Percentiles rank a stretch among this genome's conserved stretches.
phyloP scores from a whole-genome alignment of 352 stramenopile genomes.

The Globisporangium nunn region DNA sequence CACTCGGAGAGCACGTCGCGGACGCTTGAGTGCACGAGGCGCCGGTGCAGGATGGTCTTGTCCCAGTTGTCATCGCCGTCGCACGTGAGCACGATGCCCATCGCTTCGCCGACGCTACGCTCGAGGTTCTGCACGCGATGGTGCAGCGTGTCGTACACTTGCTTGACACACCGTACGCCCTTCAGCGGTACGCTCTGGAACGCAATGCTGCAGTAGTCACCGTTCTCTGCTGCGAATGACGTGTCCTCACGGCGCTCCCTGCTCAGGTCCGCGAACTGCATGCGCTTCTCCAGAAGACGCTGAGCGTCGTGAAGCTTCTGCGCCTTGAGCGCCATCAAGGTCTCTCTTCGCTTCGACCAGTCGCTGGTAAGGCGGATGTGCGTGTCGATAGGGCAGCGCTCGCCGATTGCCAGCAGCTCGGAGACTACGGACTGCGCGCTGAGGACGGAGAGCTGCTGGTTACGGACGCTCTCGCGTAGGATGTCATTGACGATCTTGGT shows the following conservation, averaged over 20 bases:
- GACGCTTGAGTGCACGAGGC: constrained; percentile 12
- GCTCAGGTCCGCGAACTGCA: constrained; percentile 31
- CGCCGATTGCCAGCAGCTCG: constrained; percentile 23
- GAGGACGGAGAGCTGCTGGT: constrained; percentile 39
- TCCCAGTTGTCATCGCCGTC: constrained; percentile 15
- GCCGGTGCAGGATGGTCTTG: constrained; percentile 18
- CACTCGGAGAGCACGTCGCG: constrained; percentile 14
- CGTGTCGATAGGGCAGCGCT: constrained; percentile 30
- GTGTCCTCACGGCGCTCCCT: constrained; percentile 7
- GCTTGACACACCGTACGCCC: constrained; percentile 4
- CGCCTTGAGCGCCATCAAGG: constrained; percentile 33
- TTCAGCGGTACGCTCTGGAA: constrained; percentile 8
- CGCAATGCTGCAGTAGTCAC: constrained; percentile 11
- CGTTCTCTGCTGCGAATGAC: constrained; percentile 5
- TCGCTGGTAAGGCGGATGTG: constrained; percentile 39
- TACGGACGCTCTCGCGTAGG: constrained; percentile 32
- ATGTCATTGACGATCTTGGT: constrained; percentile 38
- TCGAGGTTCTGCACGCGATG: constrained; percentile 14
- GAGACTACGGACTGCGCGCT: constrained; percentile 37
- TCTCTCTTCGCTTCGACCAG: constrained; percentile 21
- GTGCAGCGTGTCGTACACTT: constrained; percentile 13
- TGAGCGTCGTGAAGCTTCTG: constrained; percentile 39
- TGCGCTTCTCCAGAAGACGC: constrained; percentile 37
- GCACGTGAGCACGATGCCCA: constrained; percentile 13
- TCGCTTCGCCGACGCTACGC: constrained; percentile 7